phyloP scores from a whole-genome alignment of 441 rosid genomes.

The Daphne laureola region DNA sequence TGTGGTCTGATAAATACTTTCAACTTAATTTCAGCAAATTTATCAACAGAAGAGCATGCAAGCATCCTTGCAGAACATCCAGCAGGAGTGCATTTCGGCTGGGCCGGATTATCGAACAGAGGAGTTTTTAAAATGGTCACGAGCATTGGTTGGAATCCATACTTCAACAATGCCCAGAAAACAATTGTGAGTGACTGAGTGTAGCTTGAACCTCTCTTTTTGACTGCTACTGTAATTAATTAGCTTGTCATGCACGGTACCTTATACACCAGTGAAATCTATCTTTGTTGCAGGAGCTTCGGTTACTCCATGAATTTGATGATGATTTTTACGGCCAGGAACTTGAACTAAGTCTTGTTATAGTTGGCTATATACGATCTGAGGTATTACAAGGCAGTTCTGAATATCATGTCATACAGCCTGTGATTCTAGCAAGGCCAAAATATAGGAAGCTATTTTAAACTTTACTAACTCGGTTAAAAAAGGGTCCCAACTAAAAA shows the following conservation, averaged over 20 bases:
- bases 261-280: not conserved
- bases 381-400: too few species aligned
- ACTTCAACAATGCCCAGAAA: slow-evolving; percentile 76
- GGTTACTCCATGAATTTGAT: slow-evolving; percentile 76
- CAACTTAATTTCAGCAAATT: slow-evolving; percentile 47
- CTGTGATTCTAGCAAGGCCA: too few species aligned
- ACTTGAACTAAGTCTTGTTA: slow-evolving; percentile 52
- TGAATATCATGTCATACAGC: too few species aligned
- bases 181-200: slow-evolving; percentile 84
- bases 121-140: slow-evolving; percentile 83
- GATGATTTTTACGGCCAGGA: slow-evolving; percentile 93
- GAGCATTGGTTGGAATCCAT: slow-evolving; percentile 96
- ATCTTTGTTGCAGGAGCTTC: slow-evolving; percentile 56
- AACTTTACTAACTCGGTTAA: too few species aligned
- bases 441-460: too few species aligned
- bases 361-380: slow-evolving; percentile 82
- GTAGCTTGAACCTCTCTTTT: not conserved
- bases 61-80: slow-evolving; percentile 53
- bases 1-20: slow-evolving; percentile 1
- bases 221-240: not conserved
- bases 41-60: slow-evolving; percentile 62
- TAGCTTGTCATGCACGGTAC: not conserved
- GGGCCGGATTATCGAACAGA: slow-evolving; percentile 63
- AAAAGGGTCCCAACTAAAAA: too few species aligned
- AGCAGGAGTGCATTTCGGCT: slow-evolving; percentile 83